These are phyloP conservation scores for Grigorovia yakushimaensis DNA, from an alignment of 805 yeast species.

Conservation along the genomic window DNA sequence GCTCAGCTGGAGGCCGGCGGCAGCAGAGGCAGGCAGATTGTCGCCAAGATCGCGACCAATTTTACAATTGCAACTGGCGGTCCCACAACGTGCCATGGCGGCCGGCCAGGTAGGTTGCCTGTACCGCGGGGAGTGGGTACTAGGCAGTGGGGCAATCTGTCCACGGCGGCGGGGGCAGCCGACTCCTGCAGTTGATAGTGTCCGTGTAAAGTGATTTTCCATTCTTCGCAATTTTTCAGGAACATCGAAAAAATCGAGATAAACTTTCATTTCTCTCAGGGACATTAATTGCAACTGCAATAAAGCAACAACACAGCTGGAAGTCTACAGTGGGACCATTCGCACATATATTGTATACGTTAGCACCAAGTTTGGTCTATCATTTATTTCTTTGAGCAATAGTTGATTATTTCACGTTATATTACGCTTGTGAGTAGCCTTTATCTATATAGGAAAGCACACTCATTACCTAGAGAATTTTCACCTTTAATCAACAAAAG, in stretches of 20 bases:
- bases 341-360: background rate
- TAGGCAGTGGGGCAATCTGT: too few species aligned
- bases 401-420: too few species aligned
- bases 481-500: too few species aligned
- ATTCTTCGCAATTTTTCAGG: background rate
- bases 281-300: background rate
- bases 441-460: too few species aligned
- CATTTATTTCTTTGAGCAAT: too few species aligned
- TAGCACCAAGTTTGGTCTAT: background rate
- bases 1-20: too few species aligned
- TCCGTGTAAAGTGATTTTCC: background rate
- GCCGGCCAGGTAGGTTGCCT: slow-evolving; percentile 28
- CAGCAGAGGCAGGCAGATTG: too few species aligned
- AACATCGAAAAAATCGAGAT: background rate
- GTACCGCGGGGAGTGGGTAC: too few species aligned
- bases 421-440: too few species aligned
- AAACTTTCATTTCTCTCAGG: background rate
- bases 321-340: background rate
- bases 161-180: too few species aligned
- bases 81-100: slow-evolving; percentile 63
- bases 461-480: too few species aligned
- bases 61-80: slow-evolving; percentile 1
- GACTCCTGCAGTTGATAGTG: background rate
- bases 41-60: background rate
- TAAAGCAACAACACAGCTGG: background rate